A percentile compares a stretch with the other conserved stretches of the same genome.
Evolutionary conservation across 75 land plant species (phyloP).

Genomic region (Azolla pinnata): DNA sequence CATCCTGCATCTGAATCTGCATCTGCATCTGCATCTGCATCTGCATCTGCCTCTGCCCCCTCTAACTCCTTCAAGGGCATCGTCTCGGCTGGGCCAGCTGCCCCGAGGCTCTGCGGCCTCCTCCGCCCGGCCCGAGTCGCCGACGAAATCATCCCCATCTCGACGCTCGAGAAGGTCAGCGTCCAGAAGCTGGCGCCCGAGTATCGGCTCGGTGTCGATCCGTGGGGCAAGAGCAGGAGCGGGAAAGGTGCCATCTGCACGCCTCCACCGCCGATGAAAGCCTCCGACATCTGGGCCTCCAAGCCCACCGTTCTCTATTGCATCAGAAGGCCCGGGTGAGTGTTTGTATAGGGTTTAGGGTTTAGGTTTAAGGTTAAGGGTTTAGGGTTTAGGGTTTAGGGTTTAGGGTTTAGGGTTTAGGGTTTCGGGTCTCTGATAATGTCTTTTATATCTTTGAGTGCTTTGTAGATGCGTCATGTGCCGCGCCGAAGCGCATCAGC

Average conservation of each 20-base stretch:
- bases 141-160: slow-evolving; percentile 39
- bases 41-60: background rate
- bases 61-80: slow-evolving; percentile 34
- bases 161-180: slow-evolving; percentile 34
- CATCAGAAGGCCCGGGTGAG: slow-evolving; percentile 60
- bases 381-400: background rate
- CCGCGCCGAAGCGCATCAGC: slow-evolving; percentile 59
- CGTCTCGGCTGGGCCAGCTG: slow-evolving; percentile 35
- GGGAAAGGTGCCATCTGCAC: background rate
- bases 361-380: too few species aligned
- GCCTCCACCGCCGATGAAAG: slow-evolving; percentile 40
- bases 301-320: slow-evolving; percentile 44
- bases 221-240: slow-evolving; percentile 6
- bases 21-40: slow-evolving; percentile 5
- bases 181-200: slow-evolving; percentile 53
- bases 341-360: background rate
- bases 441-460: too few species aligned
- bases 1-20: background rate
- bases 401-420: background rate
- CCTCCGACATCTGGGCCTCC: slow-evolving; percentile 42
- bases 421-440: too few species aligned
- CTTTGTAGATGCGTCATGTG: slow-evolving; percentile 77
- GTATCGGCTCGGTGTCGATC: slow-evolving; percentile 41
- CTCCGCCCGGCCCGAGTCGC: slow-evolving; percentile 25
- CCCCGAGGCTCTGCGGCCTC: slow-evolving; percentile 46